Evolutionary conservation across 495 filamentous ascomycete genomes (phyloP).

Genomic region (Bacidia rubella): DNA sequence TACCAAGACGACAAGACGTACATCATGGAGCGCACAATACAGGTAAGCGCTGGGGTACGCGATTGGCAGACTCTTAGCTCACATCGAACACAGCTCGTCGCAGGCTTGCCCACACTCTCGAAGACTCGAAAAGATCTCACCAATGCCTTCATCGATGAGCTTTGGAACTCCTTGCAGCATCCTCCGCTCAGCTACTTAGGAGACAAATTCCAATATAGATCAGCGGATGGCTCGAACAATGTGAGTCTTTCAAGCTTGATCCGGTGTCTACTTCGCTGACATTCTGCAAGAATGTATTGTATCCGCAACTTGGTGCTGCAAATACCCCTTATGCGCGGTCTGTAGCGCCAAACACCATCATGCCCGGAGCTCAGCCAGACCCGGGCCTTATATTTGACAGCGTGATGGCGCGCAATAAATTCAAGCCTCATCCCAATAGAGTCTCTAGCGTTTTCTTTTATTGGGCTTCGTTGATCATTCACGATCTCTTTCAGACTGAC

Average conservation of each 20-base stretch:
- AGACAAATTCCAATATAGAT: conserved; percentile 51
- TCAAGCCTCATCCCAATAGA: conserved; percentile 42
- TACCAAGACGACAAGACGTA: conserved; percentile 56
- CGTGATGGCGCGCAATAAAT: conserved; percentile 37
- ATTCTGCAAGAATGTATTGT: conserved; percentile 30
- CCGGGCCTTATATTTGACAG: conserved; percentile 40
- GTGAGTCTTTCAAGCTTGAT: neutral
- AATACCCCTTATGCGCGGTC: conserved; percentile 43
- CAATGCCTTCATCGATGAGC: conserved; percentile 52
- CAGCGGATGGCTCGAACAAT: conserved; percentile 59
- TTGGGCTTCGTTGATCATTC: conserved; percentile 34
- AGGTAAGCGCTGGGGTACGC: conserved; percentile 4
- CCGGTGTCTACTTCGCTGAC: neutral
- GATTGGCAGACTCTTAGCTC: too few species aligned
- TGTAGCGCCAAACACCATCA: conserved; percentile 36
- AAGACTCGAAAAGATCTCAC: conserved; percentile 51
- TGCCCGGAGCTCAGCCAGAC: conserved; percentile 39
- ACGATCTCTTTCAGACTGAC: conserved; percentile 46
- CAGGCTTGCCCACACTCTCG: conserved; percentile 47
- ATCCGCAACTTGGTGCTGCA: conserved; percentile 41
- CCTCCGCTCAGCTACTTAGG: conserved; percentile 47
- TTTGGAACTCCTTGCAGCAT: conserved; percentile 49
- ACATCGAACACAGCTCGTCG: conserved; percentile 40
- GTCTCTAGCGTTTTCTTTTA: conserved; percentile 47
- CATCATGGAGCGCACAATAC: conserved; percentile 45